These are phyloP conservation scores for Skeletonema menzelii DNA, from an alignment of 108 stramenopile species.

Conservation along the genomic window DNA sequence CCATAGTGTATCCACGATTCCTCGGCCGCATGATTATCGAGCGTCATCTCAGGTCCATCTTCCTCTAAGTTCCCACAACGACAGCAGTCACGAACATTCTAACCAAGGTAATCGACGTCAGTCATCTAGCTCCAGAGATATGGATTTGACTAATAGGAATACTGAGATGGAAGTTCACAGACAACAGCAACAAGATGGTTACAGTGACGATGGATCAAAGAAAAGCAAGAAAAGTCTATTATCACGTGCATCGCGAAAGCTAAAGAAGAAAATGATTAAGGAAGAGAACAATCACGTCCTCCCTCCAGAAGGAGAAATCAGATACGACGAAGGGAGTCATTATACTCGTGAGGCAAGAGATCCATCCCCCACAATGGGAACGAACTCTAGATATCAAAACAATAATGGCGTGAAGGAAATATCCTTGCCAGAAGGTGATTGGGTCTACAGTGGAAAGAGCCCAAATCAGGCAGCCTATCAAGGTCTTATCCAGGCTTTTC, in stretches of 20 bases:
- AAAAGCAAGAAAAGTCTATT: conserved; percentile 24
- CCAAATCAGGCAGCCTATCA: neutral
- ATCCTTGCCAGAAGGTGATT: neutral
- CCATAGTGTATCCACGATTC: neutral
- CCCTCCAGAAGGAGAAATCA: neutral
- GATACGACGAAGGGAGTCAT: neutral
- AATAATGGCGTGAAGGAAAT: neutral
- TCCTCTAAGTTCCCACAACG: neutral
- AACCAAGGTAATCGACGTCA: neutral
- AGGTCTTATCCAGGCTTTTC: neutral
- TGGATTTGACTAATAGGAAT: neutral
- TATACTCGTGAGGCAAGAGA: conserved; percentile 12
- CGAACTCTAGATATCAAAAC: neutral
- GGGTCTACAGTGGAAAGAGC: neutral
- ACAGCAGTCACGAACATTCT: neutral
- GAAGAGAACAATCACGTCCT: neutral
- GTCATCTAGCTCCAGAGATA: neutral
- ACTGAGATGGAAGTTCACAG: neutral
- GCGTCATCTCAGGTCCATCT: neutral
- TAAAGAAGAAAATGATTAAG: conserved; percentile 14
- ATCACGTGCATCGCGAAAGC: conserved; percentile 19
- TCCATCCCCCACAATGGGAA: conserved; percentile 15
- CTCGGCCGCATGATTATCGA: neutral
- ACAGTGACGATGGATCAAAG: neutral
- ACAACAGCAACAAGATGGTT: neutral